Conservation (phyloP, 2,329 filamentous ascomycete genomes). For the Aureobasidium namibiae region DNA sequence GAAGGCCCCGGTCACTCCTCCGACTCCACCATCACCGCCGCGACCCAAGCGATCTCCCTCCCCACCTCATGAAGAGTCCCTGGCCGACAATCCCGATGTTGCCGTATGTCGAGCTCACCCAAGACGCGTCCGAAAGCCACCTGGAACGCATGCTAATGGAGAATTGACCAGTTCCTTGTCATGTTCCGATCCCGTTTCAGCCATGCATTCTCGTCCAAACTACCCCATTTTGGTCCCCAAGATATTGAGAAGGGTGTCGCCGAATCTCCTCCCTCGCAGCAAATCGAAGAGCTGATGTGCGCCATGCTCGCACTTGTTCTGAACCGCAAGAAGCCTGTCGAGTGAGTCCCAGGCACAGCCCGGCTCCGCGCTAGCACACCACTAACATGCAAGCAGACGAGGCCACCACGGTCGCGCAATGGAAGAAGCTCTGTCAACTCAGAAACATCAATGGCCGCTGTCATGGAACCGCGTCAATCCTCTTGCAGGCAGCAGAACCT, state of each 20-base stretch:
- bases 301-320: conserved; percentile 78
- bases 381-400: conserved; percentile 47
- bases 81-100: conserved; percentile 87
- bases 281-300: conserved; percentile 82
- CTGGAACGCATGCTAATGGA: conserved; percentile 32
- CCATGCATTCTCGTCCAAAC: conserved; percentile 79
- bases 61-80: conserved; percentile 79
- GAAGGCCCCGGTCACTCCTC: conserved; percentile 40
- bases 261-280: conserved; percentile 69
- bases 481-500: conserved; percentile 68
- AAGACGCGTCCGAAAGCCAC: conserved; percentile 24
- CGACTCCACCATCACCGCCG: conserved; percentile 34
- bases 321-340: conserved; percentile 97
- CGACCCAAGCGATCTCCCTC: conserved; percentile 67
- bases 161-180: conserved; percentile 70
- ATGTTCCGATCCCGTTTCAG: conserved; percentile 95
- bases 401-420: conserved; percentile 89
- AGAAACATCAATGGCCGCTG: conserved; percentile 81
- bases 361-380: neutral
- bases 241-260: conserved; percentile 84
- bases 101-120: conserved; percentile 57
- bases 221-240: conserved; percentile 86
- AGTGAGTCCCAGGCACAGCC: conserved; percentile 50
- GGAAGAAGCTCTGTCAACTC: conserved; percentile 80
- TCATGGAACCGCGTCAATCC: conserved; percentile 80